Evolutionary conservation across 441 rosid species (phyloP).

Genomic region (Pelargonium fulgidum): DNA sequence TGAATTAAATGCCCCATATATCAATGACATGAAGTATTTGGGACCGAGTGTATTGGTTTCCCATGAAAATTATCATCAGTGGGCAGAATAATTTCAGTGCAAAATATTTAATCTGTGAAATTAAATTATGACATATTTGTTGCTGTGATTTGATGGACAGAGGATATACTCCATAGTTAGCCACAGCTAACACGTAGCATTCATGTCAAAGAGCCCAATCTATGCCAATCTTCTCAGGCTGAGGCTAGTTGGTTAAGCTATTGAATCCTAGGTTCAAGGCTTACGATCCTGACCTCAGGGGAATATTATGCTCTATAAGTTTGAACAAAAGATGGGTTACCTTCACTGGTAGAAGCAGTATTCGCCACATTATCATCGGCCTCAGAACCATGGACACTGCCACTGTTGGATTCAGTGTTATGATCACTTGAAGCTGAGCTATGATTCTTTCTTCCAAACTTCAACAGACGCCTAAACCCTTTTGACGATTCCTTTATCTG

Average conservation of each 20-base stretch:
- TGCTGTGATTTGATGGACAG: background rate
- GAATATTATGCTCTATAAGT: background rate
- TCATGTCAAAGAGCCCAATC: background rate
- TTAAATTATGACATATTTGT: background rate
- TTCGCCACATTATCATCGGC: slow-evolving; percentile 42
- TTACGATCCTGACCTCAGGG: background rate
- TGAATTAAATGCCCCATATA: background rate
- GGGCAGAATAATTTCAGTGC: background rate
- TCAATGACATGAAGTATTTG: background rate
- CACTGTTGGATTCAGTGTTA: slow-evolving; percentile 37
- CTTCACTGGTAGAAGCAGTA: slow-evolving; percentile 48
- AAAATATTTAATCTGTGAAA: background rate
- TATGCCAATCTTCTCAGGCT: background rate
- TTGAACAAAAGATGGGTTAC: slow-evolving; percentile 35
- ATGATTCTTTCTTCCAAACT: slow-evolving; percentile 76
- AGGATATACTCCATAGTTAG: background rate
- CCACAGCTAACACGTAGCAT: background rate
- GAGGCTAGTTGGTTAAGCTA: background rate
- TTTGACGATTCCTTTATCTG: slow-evolving; percentile 64
- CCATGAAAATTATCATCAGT: background rate
- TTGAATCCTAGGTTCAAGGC: background rate
- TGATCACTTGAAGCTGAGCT: slow-evolving; percentile 42
- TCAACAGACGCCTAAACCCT: slow-evolving; percentile 71
- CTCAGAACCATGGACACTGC: slow-evolving; percentile 38
- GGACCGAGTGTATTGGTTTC: background rate